Conservation (phyloP, 345 rosid genomes). For the Lenwebbia sp. region DNA sequence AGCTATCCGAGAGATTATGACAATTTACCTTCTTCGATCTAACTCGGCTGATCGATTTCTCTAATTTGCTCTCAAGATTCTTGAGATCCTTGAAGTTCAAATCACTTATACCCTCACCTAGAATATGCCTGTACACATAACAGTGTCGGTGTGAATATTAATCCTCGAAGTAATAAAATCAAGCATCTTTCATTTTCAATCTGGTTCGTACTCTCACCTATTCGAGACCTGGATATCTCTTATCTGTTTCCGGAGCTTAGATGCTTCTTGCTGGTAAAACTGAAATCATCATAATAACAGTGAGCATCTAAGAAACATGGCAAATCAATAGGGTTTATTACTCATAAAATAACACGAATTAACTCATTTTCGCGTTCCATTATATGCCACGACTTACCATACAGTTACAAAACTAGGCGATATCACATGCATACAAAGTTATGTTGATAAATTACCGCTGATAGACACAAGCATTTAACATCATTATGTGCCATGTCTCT, state of each 20-base stretch:
- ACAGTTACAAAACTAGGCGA: background rate
- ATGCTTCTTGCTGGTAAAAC: conserved; percentile 89
- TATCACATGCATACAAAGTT: background rate
- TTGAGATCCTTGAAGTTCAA: conserved; percentile 64
- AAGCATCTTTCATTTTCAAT: background rate
- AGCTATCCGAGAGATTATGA: background rate
- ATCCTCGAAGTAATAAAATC: background rate
- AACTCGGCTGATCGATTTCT: conserved; percentile 77
- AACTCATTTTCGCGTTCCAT: background rate
- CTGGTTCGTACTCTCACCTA: conserved; percentile 20
- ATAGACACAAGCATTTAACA: background rate
- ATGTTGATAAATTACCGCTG: background rate
- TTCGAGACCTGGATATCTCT: conserved; percentile 63
- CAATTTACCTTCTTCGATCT: conserved; percentile 70
- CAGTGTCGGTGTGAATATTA: background rate
- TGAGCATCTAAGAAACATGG: background rate
- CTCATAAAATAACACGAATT: background rate
- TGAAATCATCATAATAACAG: conserved; percentile 2
- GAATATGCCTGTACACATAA: conserved; percentile 40
- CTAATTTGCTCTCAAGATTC: conserved; percentile 59
- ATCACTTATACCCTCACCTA: conserved; percentile 71
- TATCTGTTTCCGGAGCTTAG: conserved; percentile 69
- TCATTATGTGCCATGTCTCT: background rate
- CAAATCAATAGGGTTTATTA: background rate
- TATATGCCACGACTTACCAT: background rate